phyloP scores from a whole-genome alignment of 495 filamentous ascomycete species.

The Talaromyces nanjingensis region DNA sequence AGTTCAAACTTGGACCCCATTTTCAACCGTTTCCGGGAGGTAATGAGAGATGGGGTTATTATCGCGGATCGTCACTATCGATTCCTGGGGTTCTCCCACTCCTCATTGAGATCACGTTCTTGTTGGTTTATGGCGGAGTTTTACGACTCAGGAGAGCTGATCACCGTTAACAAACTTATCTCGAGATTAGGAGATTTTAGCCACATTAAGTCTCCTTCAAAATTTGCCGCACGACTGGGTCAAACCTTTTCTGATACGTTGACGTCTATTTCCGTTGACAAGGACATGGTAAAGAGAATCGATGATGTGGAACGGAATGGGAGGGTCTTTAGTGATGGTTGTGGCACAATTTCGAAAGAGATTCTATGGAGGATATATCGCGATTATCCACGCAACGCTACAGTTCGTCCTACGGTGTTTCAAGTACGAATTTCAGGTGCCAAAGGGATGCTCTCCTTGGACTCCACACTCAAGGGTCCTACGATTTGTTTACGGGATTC shows the following conservation, averaged over 20 bases:
- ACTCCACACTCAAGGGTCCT: constrained; percentile 46
- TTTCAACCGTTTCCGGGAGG: constrained; percentile 46
- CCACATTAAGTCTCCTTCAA: constrained; percentile 57
- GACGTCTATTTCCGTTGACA: constrained; percentile 27
- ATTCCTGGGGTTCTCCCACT: constrained; percentile 79
- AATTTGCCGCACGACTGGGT: constrained; percentile 74
- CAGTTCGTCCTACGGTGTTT: constrained; percentile 42
- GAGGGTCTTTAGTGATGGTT: constrained; percentile 65
- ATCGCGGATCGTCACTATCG: constrained; percentile 57
- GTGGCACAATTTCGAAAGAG: constrained; percentile 58
- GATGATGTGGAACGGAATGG: constrained; percentile 33
- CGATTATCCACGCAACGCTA: constrained; percentile 7
- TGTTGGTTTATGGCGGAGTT: constrained; percentile 61
- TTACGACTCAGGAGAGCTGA: constrained; percentile 29
- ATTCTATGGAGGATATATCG: constrained; percentile 10
- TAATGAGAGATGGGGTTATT: constrained; percentile 48
- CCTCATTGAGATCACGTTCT: constrained; percentile 48
- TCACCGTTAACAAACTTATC: constrained; percentile 47
- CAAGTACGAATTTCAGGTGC: constrained; percentile 67
- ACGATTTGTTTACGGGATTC: constrained; percentile 54
- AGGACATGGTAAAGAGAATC: constrained; percentile 21
- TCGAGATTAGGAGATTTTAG: constrained; percentile 57
- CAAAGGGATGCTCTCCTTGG: constrained; percentile 69
- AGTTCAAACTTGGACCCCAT: constrained; percentile 46
- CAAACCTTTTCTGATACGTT: constrained; percentile 77